These are phyloP conservation scores for Aureobasidium vineae DNA, from an alignment of 2,329 filamentous ascomycete species.

Conservation along the genomic window DNA sequence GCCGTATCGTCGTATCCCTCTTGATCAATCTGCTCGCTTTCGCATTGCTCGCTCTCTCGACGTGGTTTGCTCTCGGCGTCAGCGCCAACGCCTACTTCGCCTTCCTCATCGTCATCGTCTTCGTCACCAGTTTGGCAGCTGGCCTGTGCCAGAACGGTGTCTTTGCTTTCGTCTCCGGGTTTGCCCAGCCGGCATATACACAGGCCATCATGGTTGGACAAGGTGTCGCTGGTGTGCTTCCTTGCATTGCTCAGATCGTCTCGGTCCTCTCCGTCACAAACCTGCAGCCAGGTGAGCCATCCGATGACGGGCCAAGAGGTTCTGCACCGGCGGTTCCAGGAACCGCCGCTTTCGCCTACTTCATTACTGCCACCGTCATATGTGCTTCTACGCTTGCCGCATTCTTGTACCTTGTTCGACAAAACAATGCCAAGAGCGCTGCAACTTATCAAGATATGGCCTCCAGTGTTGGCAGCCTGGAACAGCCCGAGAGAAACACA, in stretches of 20 bases:
- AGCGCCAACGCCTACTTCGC: conserved; percentile 68
- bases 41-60: conserved; percentile 74
- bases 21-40: conserved; percentile 76
- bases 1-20: conserved; percentile 76
- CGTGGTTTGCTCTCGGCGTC: conserved; percentile 62
- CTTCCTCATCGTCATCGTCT: conserved; percentile 81
- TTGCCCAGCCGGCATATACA: conserved; percentile 82
- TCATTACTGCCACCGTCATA: conserved; percentile 78
- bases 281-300: conserved; percentile 28
- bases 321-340: conserved; percentile 51
- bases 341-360: conserved; percentile 83
- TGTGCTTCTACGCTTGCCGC: conserved; percentile 68
- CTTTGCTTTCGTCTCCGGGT: conserved; percentile 86
- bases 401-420: conserved; percentile 69
- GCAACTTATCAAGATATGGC: conserved; percentile 28
- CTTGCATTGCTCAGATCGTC: conserved; percentile 80
- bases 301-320: conserved; percentile 41
- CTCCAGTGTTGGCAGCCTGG: conserved; percentile 10
- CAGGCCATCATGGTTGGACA: conserved; percentile 97
- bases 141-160: conserved; percentile 91
- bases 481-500: conserved; percentile 46
- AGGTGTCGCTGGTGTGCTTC: conserved; percentile 85
- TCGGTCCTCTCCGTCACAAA: conserved; percentile 65
- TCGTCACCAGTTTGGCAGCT: conserved; percentile 72
- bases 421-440: conserved; percentile 42